These are phyloP conservation scores for Aspergillus pseudoviridinutans DNA, from an alignment of 2,329 filamentous ascomycete species.

Conservation along the genomic window DNA sequence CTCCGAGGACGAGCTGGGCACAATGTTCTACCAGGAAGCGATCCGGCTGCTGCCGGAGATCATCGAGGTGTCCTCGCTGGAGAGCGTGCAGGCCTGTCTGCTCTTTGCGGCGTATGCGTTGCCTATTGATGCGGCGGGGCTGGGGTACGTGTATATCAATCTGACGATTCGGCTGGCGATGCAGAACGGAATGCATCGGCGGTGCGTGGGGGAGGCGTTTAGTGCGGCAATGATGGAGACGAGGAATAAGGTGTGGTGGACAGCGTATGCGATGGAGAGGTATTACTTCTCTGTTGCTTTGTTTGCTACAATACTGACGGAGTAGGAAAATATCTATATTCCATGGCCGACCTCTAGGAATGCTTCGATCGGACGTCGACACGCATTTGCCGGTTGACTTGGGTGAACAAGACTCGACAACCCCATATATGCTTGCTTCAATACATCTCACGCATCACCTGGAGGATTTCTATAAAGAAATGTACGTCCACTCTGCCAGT, in stretches of 20 bases:
- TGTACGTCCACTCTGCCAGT: background rate
- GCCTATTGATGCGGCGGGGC: conserved; percentile 48
- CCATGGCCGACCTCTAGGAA: conserved; percentile 49
- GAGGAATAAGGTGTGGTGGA: conserved; percentile 52
- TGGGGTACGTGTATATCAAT: conserved; percentile 51
- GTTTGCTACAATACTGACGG: background rate
- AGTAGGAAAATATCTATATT: conserved; percentile 48
- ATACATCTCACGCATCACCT: conserved; percentile 16
- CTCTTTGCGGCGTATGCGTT: conserved; percentile 51
- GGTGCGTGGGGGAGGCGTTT: conserved; percentile 40
- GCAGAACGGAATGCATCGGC: conserved; percentile 54
- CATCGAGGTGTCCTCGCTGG: conserved; percentile 49
- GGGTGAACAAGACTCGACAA: conserved; percentile 29
- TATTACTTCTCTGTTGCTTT: conserved; percentile 15
- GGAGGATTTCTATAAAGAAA: conserved; percentile 34
- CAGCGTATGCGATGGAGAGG: conserved; percentile 50
- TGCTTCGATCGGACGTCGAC: conserved; percentile 48
- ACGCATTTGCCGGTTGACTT: conserved; percentile 39
- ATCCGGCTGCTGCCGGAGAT: conserved; percentile 49
- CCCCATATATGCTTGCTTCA: conserved; percentile 36
- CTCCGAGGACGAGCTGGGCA: conserved; percentile 47
- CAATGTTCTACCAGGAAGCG: conserved; percentile 50
- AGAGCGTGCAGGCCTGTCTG: conserved; percentile 53
- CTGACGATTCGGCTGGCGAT: conserved; percentile 50
- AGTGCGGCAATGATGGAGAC: conserved; percentile 43